These are phyloP conservation scores for Scheffersomyces insectosa DNA, from an alignment of 1,139 yeast species.

Conservation along the genomic window DNA sequence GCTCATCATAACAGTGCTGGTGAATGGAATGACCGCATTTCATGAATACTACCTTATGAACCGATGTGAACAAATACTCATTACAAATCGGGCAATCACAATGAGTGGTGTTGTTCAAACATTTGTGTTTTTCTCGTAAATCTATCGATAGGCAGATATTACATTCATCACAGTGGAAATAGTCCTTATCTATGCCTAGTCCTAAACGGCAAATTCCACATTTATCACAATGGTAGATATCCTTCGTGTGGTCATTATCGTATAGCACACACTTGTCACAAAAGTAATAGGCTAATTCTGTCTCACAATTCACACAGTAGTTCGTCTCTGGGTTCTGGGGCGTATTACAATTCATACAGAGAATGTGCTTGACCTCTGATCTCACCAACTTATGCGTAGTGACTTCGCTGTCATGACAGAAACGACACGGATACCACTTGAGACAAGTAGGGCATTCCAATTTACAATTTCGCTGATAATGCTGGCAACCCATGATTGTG, in stretches of 20 bases:
- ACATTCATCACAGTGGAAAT: slow-evolving; percentile 89
- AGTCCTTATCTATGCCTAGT: slow-evolving; percentile 82
- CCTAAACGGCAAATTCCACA: slow-evolving; percentile 95
- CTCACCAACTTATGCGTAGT: slow-evolving; percentile 64
- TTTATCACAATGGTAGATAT: slow-evolving; percentile 87
- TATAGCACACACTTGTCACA: slow-evolving; percentile 78
- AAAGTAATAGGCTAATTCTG: slow-evolving; percentile 70
- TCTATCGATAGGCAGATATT: slow-evolving; percentile 86
- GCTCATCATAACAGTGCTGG: slow-evolving; percentile 77
- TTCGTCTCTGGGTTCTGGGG: slow-evolving; percentile 71
- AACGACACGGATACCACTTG: slow-evolving; percentile 78
- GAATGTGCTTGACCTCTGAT: slow-evolving; percentile 61
- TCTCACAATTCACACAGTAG: slow-evolving; percentile 67
- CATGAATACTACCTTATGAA: slow-evolving; percentile 86
- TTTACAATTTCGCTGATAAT: slow-evolving; percentile 83
- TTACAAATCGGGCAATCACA: slow-evolving; percentile 93
- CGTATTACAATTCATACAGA: slow-evolving; percentile 78
- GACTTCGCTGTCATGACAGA: slow-evolving; percentile 74
- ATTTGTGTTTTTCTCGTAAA: slow-evolving; percentile 72
- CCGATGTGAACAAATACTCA: slow-evolving; percentile 87
- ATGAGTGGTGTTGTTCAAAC: slow-evolving; percentile 85
- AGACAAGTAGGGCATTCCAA: slow-evolving; percentile 76
- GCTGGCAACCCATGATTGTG: slow-evolving; percentile 70
- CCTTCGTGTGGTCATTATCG: slow-evolving; percentile 78
- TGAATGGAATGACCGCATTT: slow-evolving; percentile 94